phyloP scores from a whole-genome alignment of 2,329 filamentous ascomycete species.

The Cladobotryum mycophilum region DNA sequence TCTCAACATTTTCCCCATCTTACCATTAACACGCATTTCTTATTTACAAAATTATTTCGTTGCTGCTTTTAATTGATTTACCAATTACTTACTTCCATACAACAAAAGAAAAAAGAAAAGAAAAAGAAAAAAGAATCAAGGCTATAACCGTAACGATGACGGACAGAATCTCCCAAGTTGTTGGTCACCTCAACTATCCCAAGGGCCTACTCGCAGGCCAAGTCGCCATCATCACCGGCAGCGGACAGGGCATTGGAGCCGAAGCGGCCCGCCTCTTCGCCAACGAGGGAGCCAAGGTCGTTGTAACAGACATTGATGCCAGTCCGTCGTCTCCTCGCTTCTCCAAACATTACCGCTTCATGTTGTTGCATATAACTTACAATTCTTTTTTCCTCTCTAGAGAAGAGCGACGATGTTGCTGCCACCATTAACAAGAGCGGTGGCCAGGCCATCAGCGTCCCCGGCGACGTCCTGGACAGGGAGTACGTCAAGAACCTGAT shows the following conservation, averaged over 20 bases:
- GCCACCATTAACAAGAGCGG: slow-evolving; percentile 61
- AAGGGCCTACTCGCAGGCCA: slow-evolving; percentile 72
- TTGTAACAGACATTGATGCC: slow-evolving; percentile 77
- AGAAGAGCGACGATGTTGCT: slow-evolving; percentile 63
- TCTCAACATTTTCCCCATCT: background rate
- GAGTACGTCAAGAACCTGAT: slow-evolving; percentile 68
- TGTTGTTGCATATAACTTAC: background rate
- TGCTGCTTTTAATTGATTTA: too few species aligned
- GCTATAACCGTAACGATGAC: slow-evolving; percentile 31
- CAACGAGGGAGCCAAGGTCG: slow-evolving; percentile 79
- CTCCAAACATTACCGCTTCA: background rate
- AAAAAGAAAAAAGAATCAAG: too few species aligned
- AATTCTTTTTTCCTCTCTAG: slow-evolving; percentile 32
- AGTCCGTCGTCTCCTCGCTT: slow-evolving; percentile 37
- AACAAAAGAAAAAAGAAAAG: too few species aligned
- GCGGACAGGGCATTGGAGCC: slow-evolving; percentile 81
- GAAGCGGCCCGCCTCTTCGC: slow-evolving; percentile 77
- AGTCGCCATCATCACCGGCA: slow-evolving; percentile 80
- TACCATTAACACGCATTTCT: too few species aligned
- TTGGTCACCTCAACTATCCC: slow-evolving; percentile 75
- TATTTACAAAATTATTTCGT: too few species aligned
- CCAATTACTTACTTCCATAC: too few species aligned
- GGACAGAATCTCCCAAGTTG: slow-evolving; percentile 63
- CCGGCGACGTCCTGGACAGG: slow-evolving; percentile 69
- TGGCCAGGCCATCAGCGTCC: slow-evolving; percentile 63